Percentiles rank a stretch among this genome's conserved stretches.
These are phyloP conservation scores for Scheffersomyces cryptocercus DNA, from an alignment of 1,139 yeast species.

Conservation along the genomic window DNA sequence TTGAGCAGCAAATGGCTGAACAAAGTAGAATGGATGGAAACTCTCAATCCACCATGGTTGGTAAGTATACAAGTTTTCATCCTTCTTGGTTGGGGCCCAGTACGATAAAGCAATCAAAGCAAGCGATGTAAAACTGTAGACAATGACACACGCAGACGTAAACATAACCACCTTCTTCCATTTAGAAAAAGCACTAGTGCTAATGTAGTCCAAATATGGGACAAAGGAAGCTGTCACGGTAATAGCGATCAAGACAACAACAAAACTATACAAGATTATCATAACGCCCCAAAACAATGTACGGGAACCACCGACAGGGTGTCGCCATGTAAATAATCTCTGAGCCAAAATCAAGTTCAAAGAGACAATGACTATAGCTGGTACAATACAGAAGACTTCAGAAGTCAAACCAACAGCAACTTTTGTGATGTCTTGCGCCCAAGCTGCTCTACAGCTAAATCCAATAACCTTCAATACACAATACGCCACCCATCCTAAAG, in stretches of 20 bases:
- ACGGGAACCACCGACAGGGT: constrained; percentile 71
- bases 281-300: constrained; percentile 55
- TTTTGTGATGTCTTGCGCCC: constrained; percentile 52
- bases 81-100: constrained; percentile 56
- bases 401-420: constrained; percentile 59
- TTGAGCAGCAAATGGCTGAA: constrained; percentile 46
- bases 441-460: constrained; percentile 57
- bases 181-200: constrained; percentile 43
- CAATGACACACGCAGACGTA: constrained; percentile 55
- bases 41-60: constrained; percentile 84
- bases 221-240: constrained; percentile 67
- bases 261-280: constrained; percentile 54
- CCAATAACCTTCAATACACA: constrained; percentile 58
- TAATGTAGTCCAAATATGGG: constrained; percentile 62
- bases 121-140: constrained; percentile 60
- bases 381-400: constrained; percentile 59
- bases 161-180: constrained; percentile 62
- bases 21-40: constrained; percentile 56
- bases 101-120: constrained; percentile 53
- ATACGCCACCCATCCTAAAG: constrained; percentile 58
- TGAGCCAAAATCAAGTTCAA: constrained; percentile 71
- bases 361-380: constrained; percentile 55
- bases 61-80: constrained; percentile 56
- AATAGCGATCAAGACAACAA: constrained; percentile 60
- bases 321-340: constrained; percentile 79